Evolutionary conservation across 2,329 filamentous ascomycete species (phyloP).

Genomic region (Verticillium tricorpus): DNA sequence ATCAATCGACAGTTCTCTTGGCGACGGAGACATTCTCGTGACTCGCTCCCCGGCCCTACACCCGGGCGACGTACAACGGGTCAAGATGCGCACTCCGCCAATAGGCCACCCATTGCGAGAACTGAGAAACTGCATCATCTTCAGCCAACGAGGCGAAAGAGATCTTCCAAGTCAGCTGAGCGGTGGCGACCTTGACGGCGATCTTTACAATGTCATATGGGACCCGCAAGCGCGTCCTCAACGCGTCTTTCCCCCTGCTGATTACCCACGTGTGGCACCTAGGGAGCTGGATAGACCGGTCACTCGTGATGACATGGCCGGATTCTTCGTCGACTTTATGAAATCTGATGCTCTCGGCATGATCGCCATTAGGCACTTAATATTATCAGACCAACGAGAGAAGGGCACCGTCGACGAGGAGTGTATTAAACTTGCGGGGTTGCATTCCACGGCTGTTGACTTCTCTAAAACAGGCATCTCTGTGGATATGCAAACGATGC

Average conservation of each 20-base stretch:
- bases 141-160: conserved; percentile 64
- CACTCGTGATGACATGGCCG: conserved; percentile 60
- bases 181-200: conserved; percentile 80
- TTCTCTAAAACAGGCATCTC: conserved; percentile 71
- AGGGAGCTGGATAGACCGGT: conserved; percentile 59
- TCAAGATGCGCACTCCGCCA: conserved; percentile 57
- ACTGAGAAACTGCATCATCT: conserved; percentile 72
- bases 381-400: conserved; percentile 54
- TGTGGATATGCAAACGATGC: conserved; percentile 42
- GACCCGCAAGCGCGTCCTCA: conserved; percentile 48
- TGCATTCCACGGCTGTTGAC: conserved; percentile 70
- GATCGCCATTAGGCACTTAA: conserved; percentile 60
- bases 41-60: conserved; percentile 79
- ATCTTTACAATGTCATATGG: conserved; percentile 77
- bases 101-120: conserved; percentile 52
- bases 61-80: conserved; percentile 73
- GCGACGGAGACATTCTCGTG: conserved; percentile 50
- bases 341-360: conserved; percentile 59
- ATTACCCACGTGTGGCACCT: conserved; percentile 60
- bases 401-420: conserved; percentile 46
- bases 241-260: conserved; percentile 51
- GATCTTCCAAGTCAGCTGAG: conserved; percentile 76
- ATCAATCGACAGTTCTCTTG: conserved; percentile 22
- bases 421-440: conserved; percentile 52
- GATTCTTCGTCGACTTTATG: conserved; percentile 81